Base-by-base conservation (phyloP, 352 stramenopile species). In the Aphanomyces stellatus region DNA sequence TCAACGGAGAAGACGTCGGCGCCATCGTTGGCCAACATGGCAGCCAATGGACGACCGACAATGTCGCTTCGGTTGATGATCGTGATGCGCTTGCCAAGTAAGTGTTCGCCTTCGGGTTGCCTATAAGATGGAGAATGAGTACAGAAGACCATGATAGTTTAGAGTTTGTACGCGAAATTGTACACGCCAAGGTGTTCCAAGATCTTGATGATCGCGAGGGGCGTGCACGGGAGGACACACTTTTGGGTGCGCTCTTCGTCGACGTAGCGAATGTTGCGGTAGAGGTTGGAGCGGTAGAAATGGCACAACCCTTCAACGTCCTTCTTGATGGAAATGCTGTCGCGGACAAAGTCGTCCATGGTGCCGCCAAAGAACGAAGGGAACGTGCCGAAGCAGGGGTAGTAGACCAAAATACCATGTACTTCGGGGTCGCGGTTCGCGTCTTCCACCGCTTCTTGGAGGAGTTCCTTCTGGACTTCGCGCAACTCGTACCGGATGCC, bases 41-140 rank as follows among this genome's bases (percentile, higher is more conserved):
- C 93, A 7, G 93, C 95, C 28, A 99, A 74, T 25, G 96, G 95
- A 17, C 96, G 79, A 17, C 96, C 96, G 11, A 99, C 80, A 69
- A 99, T 98, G 74, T 99, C 95, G 41, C 92, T 98, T 62, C 96
- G 88, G 84, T 99, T 99, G 70, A 98, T 96, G 53, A 99, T 96
- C 55, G 95, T 98, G 51, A 98, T 88, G 63, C 84, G 94, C 49
- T 91, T 82, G 31, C 91, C 87, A 33, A 82, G 70, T 69, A 97
- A 73, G 70, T 89, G 82, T 69, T 88, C 72, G 43, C 79, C 85
- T 13, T 59, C 31, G 10, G 77, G 72, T 63, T 86, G 69, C 33
- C 72, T 76, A 51, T 24, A 62, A 34, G 17, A 28, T n/a, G 27
- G 22, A n/a, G 27, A 31, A 63, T n/a, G 41, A 24, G 24, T 64